Conservation (phyloP, 2,329 filamentous ascomycete species). For the Ascochyta clinopodiicola region DNA sequence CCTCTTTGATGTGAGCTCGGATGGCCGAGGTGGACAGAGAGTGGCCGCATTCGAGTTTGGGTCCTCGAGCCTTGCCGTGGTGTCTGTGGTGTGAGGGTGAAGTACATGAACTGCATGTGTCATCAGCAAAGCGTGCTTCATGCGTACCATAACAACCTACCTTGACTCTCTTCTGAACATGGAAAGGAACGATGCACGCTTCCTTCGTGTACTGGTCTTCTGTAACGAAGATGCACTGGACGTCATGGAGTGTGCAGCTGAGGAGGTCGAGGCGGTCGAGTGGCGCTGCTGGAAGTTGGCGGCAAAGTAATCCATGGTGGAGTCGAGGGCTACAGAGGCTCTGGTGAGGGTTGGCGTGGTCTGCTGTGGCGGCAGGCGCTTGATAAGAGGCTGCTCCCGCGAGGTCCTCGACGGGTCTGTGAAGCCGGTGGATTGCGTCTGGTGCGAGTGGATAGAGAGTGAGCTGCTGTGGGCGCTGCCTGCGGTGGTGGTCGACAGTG, state of each 20-base stretch:
- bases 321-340: conserved; percentile 28
- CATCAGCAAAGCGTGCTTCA: conserved; percentile 21
- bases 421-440: conserved; percentile 44
- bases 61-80: conserved; percentile 31
- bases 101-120: conserved; percentile 30
- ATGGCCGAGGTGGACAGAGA: conserved; percentile 36
- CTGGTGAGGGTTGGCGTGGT: conserved; percentile 25
- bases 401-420: conserved; percentile 45
- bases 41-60: conserved; percentile 42
- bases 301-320: conserved; percentile 24
- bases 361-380: conserved; percentile 27
- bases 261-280: conserved; percentile 30
- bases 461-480: conserved; percentile 42
- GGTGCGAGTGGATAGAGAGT: conserved; percentile 44
- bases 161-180: conserved; percentile 43
- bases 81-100: conserved; percentile 34
- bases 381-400: conserved; percentile 31
- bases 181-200: conserved; percentile 38
- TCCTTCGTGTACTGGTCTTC: conserved; percentile 29
- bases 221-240: conserved; percentile 33
- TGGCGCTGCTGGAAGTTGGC: conserved; percentile 26
- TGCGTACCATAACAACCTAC: conserved; percentile 21
- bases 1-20: conserved; percentile 45
- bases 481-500: conserved; percentile 40
- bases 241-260: conserved; percentile 27